These are phyloP conservation scores for Xylariaceae sp. DNA, from an alignment of 2,329 filamentous ascomycete species.

Conservation along the genomic window DNA sequence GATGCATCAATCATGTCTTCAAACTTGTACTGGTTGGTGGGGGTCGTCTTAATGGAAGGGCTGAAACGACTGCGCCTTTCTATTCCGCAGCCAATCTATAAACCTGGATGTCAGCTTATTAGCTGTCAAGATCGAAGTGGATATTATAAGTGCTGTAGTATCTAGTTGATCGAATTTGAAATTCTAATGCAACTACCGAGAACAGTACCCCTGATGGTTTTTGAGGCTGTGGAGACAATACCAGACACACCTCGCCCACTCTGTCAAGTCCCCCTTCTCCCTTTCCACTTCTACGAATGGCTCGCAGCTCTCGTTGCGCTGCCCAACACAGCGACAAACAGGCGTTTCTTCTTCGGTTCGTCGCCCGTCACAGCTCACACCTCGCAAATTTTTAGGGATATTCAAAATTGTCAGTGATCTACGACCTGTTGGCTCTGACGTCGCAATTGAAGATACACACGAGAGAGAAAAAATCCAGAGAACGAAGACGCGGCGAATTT, in stretches of 20 bases:
- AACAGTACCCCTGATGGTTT: slow-evolving; percentile 16
- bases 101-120: too few species aligned
- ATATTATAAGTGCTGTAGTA: too few species aligned
- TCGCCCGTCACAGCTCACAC: too few species aligned
- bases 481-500: not conserved
- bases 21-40: too few species aligned
- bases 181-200: not conserved
- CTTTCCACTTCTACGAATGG: not conserved
- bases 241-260: not conserved
- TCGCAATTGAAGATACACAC: slow-evolving; percentile 1
- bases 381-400: too few species aligned
- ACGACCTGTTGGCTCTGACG: not conserved
- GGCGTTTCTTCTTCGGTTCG: too few species aligned
- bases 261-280: slow-evolving; percentile 1
- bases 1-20: not conserved
- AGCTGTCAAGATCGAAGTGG: too few species aligned
- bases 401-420: not conserved
- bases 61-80: slow-evolving; percentile 6
- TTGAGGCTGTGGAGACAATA: slow-evolving; percentile 15
- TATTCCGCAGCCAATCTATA: slow-evolving; percentile 2
- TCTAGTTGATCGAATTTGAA: too few species aligned
- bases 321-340: too few species aligned
- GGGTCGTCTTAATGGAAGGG: not conserved
- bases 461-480: not conserved
- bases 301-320: not conserved